Evolutionary conservation across 805 yeast species (phyloP).

Genomic region (Lipomyces sp.): DNA sequence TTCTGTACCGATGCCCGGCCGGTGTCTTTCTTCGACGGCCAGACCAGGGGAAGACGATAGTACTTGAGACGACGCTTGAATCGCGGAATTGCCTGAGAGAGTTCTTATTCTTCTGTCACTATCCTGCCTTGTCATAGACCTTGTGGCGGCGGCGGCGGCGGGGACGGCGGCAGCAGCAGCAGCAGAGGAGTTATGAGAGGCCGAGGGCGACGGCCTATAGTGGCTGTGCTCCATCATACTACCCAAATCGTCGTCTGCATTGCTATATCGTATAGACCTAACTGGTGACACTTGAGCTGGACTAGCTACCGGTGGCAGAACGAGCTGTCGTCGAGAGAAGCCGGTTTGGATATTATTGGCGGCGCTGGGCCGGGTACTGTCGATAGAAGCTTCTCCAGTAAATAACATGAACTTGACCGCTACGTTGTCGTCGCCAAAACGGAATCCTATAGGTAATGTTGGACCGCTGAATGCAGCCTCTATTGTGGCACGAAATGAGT

Average conservation of each 20-base stretch:
- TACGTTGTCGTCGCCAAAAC: constrained; percentile 15
- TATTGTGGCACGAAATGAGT: constrained; percentile 16
- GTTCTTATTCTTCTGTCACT: not conserved
- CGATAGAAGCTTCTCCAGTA: constrained; percentile 20
- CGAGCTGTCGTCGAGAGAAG: not conserved
- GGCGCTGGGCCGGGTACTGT: not conserved
- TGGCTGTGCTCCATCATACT: not conserved
- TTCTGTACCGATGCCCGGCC: not conserved
- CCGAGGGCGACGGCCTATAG: not conserved
- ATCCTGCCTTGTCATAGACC: not conserved
- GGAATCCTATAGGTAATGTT: constrained; percentile 26
- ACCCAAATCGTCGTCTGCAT: not conserved
- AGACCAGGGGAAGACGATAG: not conserved
- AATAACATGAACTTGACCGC: constrained; percentile 22
- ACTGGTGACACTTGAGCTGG: not conserved
- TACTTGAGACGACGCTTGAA: not conserved
- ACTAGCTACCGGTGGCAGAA: not conserved
- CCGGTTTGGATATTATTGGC: not conserved
- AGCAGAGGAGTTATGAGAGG: not conserved
- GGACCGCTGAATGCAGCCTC: constrained; percentile 29
- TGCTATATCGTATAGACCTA: not conserved
- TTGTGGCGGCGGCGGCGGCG: not conserved
- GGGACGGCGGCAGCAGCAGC: too few relatives aligned
- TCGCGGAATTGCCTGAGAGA: constrained; percentile 7
- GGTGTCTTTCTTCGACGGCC: not conserved